These are phyloP conservation scores for Trichocomaceae sp. DNA, from an alignment of 2,329 filamentous ascomycete species.

Conservation along the genomic window DNA sequence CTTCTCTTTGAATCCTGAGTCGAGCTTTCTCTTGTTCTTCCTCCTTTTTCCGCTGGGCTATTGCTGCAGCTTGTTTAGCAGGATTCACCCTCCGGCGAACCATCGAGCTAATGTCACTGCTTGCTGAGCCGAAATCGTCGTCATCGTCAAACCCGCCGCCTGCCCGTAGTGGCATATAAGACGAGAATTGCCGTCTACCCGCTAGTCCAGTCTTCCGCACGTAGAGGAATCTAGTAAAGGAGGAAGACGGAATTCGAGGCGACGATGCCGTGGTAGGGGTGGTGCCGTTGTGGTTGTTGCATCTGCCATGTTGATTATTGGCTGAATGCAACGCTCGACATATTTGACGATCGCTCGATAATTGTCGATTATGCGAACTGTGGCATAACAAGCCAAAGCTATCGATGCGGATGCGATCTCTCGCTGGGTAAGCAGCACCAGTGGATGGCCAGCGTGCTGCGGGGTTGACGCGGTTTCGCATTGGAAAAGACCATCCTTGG, in stretches of 20 bases:
- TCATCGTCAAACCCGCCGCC: constrained; percentile 5
- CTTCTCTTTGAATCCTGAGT: background rate
- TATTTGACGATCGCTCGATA: background rate
- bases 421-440: constrained; percentile 4
- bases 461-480: constrained; percentile 6
- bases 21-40: constrained; percentile 5
- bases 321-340: background rate
- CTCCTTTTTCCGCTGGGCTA: background rate
- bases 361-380: background rate
- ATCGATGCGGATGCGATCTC: constrained; percentile 2
- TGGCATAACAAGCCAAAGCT: background rate
- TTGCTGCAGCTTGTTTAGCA: background rate
- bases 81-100: constrained; percentile 3
- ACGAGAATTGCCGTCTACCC: constrained; percentile 4
- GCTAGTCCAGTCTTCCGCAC: background rate
- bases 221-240: background rate
- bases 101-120: constrained; percentile 6
- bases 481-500: constrained; percentile 11
- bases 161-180: background rate
- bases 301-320: background rate
- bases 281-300: background rate
- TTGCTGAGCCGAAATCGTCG: background rate
- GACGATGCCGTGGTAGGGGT: background rate
- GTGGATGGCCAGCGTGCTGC: constrained; percentile 9
- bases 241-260: background rate